These are phyloP conservation scores for Iberis amara DNA, from an alignment of 441 rosid species.

Conservation along the genomic window DNA sequence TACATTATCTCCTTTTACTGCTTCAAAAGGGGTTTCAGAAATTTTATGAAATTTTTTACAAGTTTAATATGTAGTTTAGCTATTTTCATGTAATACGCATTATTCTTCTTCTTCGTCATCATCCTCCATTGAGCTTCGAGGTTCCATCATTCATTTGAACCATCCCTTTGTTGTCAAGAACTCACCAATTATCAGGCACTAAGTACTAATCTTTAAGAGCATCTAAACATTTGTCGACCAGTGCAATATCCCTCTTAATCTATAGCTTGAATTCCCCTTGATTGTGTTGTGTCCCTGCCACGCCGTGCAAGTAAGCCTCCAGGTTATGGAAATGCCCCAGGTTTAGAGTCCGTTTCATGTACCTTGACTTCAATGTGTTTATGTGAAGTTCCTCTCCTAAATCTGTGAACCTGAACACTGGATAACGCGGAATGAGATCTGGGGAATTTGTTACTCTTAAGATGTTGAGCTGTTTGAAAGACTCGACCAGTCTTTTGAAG, in stretches of 20 bases:
- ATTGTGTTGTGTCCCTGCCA: conserved; percentile 31
- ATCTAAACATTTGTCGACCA: conserved; percentile 32
- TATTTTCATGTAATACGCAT: conserved; percentile 1
- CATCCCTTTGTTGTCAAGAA: conserved; percentile 35
- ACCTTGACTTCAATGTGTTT: conserved; percentile 33
- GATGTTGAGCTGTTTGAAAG: no score
- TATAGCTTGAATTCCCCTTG: conserved; percentile 24
- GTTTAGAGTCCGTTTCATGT: conserved; percentile 27
- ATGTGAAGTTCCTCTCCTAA: conserved; percentile 32
- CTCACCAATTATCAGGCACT: conserved; percentile 34
- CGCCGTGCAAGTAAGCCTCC: conserved; percentile 34
- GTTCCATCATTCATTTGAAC: conserved; percentile 34
- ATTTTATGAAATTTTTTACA: neutral
- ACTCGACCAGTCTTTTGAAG: conserved; percentile 23
- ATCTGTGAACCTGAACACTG: conserved; percentile 12
- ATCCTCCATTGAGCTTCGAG: conserved; percentile 28
- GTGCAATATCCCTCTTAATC: conserved; percentile 26
- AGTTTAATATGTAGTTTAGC: conserved; percentile 1
- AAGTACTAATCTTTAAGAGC: conserved; percentile 31
- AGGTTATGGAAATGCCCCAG: conserved; percentile 28
- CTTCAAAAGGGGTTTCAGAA: neutral
- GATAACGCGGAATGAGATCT: no score
- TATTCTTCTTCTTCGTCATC: conserved; percentile 3
- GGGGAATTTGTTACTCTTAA: no score
- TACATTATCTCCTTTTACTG: neutral